Conservation (phyloP, 306 rosid genomes). For the Datisca glomerata region DNA sequence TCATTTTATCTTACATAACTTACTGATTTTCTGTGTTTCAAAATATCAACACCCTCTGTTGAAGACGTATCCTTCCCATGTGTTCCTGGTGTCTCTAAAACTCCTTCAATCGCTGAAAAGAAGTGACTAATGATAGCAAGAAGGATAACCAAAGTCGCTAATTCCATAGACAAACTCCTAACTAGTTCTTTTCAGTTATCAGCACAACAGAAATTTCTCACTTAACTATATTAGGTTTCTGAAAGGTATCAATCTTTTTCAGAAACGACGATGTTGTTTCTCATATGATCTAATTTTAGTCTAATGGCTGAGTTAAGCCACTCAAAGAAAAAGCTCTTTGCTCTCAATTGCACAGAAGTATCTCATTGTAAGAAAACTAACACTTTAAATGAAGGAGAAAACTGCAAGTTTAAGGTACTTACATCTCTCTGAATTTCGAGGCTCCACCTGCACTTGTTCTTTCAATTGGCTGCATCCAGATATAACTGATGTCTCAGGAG, state of each 20-base stretch:
- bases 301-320: not conserved
- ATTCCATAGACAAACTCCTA: not conserved
- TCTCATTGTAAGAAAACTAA: not conserved
- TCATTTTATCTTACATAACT: too few species aligned
- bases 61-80: conserved; percentile 28
- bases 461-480: conserved; percentile 31
- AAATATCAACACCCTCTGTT: conserved; percentile 27
- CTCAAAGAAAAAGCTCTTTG: not conserved
- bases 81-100: conserved; percentile 25
- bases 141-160: conserved; percentile 3
- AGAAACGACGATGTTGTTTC: not conserved
- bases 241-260: not conserved
- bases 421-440: conserved; percentile 44
- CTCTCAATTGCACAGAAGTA: conserved; percentile 4
- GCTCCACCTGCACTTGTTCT: conserved; percentile 35
- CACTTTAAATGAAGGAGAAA: conserved; percentile 1
- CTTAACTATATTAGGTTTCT: not conserved
- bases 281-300: not conserved
- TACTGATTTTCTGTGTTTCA: conserved; percentile 57
- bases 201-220: too few species aligned
- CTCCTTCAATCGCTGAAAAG: conserved; percentile 34
- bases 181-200: not conserved
- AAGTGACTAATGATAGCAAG: conserved; percentile 10
- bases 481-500: conserved; percentile 20
- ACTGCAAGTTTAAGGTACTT: conserved; percentile 23